These are phyloP conservation scores for Croton laevigatus DNA, from an alignment of 441 rosid genomes.

Conservation along the genomic window DNA sequence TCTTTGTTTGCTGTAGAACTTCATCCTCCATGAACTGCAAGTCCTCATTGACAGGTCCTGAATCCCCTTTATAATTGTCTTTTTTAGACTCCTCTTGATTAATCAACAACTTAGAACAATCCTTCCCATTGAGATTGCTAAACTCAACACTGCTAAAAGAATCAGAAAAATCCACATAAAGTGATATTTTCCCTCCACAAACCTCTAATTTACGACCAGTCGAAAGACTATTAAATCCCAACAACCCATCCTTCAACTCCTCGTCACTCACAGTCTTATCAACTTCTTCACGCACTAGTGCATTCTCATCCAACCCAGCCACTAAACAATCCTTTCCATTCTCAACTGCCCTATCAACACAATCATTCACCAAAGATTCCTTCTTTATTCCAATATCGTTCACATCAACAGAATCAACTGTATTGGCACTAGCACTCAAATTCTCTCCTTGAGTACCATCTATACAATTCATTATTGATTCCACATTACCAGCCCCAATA, in stretches of 20 bases:
- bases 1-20: conserved; percentile 13
- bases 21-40: conserved; percentile 10
- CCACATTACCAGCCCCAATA: conserved; percentile 12
- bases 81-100: conserved; percentile 25
- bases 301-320: conserved; percentile 2
- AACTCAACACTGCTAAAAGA: conserved; percentile 26
- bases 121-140: conserved; percentile 22
- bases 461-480: neutral
- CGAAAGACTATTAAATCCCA: conserved; percentile 26
- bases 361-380: conserved; percentile 23
- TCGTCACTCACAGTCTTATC: conserved; percentile 24
- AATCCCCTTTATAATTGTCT: conserved; percentile 16
- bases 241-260: conserved; percentile 18
- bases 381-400: conserved; percentile 21
- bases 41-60: conserved; percentile 3
- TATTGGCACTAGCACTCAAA: conserved; percentile 8
- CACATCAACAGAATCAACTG: conserved; percentile 20
- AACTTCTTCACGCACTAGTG: conserved; percentile 14
- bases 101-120: conserved; percentile 17
- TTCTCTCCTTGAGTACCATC: conserved; percentile 18
- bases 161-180: conserved; percentile 67
- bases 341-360: conserved; percentile 10
- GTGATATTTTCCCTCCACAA: conserved; percentile 59
- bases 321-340: conserved; percentile 10
- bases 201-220: conserved; percentile 44